A percentile compares a stretch with the other conserved stretches of the same genome.
Conservation (phyloP, 129 eudicot genomes). For the Flaveria linearis region DNA sequence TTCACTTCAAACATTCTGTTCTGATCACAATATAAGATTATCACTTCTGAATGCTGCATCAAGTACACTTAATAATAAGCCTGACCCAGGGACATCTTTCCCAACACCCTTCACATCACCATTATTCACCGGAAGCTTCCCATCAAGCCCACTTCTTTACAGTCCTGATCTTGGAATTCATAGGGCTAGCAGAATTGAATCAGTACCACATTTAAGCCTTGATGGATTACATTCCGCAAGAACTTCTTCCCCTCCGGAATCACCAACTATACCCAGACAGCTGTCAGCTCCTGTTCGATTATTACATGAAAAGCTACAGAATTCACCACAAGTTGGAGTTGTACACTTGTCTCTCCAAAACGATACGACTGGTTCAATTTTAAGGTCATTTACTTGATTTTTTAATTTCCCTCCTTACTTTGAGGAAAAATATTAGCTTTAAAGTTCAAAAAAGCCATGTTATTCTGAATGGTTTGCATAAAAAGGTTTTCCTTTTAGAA, state of each 20-base stretch:
- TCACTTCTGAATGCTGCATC: conserved; percentile 55
- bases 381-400: conserved; percentile 53
- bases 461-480: not conserved
- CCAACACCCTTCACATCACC: conserved; percentile 92
- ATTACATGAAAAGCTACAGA: conserved; percentile 71
- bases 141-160: conserved; percentile 80
- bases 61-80: conserved; percentile 54
- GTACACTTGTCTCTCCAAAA: conserved; percentile 89
- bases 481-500: not conserved
- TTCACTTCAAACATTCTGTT: conserved; percentile 86
- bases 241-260: conserved; percentile 77
- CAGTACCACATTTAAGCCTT: conserved; percentile 89
- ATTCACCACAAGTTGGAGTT: conserved; percentile 85
- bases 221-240: conserved; percentile 79
- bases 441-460: not conserved
- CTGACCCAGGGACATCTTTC: conserved; percentile 58
- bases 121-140: conserved; percentile 93
- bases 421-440: not conserved
- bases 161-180: conserved; percentile 81
- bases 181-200: conserved; percentile 70
- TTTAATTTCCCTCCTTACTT: conserved; percentile 13
- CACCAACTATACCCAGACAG: conserved; percentile 71
- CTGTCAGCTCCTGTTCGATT: conserved; percentile 65
- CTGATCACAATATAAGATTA: conserved; percentile 60
- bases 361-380: conserved; percentile 75